Evolutionary conservation across 306 rosid genomes (phyloP), one percentile per base, ranked within the genome.

Genomic region (Potentilla sterilis): DNA sequence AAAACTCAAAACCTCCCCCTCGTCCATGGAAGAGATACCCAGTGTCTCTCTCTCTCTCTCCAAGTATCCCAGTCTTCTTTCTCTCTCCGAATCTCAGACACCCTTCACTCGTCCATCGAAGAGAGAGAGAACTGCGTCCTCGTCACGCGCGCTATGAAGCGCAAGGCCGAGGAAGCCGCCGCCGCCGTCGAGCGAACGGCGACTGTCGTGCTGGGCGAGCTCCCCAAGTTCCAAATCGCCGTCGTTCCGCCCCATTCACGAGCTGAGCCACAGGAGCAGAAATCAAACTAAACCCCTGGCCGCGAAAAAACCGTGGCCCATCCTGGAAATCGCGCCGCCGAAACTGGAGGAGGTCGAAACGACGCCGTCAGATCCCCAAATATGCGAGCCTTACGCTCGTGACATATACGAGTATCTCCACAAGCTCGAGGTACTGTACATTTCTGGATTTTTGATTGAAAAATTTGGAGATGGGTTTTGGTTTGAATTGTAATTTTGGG

Each of bases 361-460:
- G 7, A 38, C 35, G 40, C 43, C 19, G 57, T 85, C 83, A 1
- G 97, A 94, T 41, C 90, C 95, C 2, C 96, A 85, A 10, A 76
- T 87, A 34, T 87, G 89, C 34, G 82, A 11, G 24, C 83, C 97
- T 8, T 92, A 95, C 40, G 88, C 77, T 21, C 84, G 92, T 8
- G 98, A 92, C 51, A 87, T 95, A 54, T 86, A 86, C 68, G 85
- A 83, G 1, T 92, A 95, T 74, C 96, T 92, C 70, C 93, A 87
- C 32, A 40, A n/a, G 2, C 40, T 90, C 77, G 98, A 92, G 97
- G 98, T 95, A 79, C 9, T 19, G 40, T 5, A 3, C 35, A 42
- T 42, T 9, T 24, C 52, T 44, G 55, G 10, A 9, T n/a, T n/a
- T n/a, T n/a, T n/a, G n/a, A n/a, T 37, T 32, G 38, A 63, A 48